Evolutionary conservation across 257 asterid genomes (phyloP), one percentile per base, ranked within the genome.

Genomic region (Jacaranda mimosifolia): DNA sequence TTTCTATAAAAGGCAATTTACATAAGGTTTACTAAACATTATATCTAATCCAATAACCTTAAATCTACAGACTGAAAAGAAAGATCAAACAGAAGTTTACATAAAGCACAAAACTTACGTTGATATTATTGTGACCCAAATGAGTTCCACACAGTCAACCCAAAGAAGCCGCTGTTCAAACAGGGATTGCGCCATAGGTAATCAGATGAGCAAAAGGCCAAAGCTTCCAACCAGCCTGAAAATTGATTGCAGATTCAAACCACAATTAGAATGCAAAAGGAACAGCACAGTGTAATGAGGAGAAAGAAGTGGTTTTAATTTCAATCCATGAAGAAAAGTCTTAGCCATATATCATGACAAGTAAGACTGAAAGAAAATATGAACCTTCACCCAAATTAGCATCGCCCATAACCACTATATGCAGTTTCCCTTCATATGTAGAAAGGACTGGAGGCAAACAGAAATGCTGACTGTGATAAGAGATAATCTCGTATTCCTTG

Each of bases 171-270:
- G 85, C 79, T 93, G 98, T 53, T 91, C 97, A 0, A 0, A 93
- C 84, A 17, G 98, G 97, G 85, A 93, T 68, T 72, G 91, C 90
- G 5, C 97, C 98, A 51, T 90, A 91, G 32, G 98, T 93, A 63
- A 93, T 85, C 56, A 94, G 68, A 81, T 93, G 98, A 60, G 98
- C 97, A 78, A 93, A 93, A 12, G 98, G 97, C 98, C 98, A 93
- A 77, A 93, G 98, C 83, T 91, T 93, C 98, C 98, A 93, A 6
- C 97, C 97, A 49, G 98, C 98, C 98, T 93, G 91, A 42, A 64
- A 26, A 57, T 38, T 7, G 19, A 17, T 7, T 18, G 6, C 56
- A 10, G 1, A 13, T 51, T 74, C 12, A 67, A 76, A 57, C 36
- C 46, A 49, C 43, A 17, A 9, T 57, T 35, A 18, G 12, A 46